phyloP scores from a whole-genome alignment of 2,329 filamentous ascomycete genomes.

The Botrytis pseudocinerea region DNA sequence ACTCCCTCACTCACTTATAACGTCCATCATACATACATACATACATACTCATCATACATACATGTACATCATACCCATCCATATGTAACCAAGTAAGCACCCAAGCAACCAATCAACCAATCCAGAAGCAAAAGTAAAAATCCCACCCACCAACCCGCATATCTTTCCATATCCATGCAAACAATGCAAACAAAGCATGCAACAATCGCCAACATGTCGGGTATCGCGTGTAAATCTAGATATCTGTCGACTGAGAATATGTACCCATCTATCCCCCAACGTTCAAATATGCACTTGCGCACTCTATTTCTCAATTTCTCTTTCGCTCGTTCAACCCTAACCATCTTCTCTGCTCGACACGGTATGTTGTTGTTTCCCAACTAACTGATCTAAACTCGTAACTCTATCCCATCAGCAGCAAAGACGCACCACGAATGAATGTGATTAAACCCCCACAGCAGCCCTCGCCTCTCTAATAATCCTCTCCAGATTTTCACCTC shows the following conservation, averaged over 20 bases:
- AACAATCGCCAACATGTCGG: neutral
- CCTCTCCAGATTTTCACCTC: slow-evolving; percentile 12
- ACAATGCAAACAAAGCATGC: neutral
- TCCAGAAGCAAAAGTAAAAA: neutral
- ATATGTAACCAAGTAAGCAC: neutral
- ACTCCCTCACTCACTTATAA: too few relatives aligned
- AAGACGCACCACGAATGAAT: neutral
- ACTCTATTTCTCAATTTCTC: neutral
- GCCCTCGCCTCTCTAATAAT: slow-evolving; percentile 18
- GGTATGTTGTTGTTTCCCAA: neutral
- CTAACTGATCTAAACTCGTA: neutral
- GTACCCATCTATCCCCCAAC: neutral
- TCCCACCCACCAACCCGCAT: too few relatives aligned
- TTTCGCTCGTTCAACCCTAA: too few relatives aligned
- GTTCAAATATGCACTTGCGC: neutral
- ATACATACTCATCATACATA: too few relatives aligned
- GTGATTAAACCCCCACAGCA: slow-evolving; percentile 3
- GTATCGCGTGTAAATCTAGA: neutral
- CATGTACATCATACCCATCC: too few relatives aligned
- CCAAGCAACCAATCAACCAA: neutral
- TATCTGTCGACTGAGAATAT: neutral
- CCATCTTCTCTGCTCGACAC: neutral
- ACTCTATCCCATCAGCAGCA: neutral
- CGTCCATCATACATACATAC: too few relatives aligned
- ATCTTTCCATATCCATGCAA: neutral